Evolutionary conservation across 2,329 filamentous ascomycete genomes (phyloP).

Genomic region (Alternaria brassicicola): DNA sequence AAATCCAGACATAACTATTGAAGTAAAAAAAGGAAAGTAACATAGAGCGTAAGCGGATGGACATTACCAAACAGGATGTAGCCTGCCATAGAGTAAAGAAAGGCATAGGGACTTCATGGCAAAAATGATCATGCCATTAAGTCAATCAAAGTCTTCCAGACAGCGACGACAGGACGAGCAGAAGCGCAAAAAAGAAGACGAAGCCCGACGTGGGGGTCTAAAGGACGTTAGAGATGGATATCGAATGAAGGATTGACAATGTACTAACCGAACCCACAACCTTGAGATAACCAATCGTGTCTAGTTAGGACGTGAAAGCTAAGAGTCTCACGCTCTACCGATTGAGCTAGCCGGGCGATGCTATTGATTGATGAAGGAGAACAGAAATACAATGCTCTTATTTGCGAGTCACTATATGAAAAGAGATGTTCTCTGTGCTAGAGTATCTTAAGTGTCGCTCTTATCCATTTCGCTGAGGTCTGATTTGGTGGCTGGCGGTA

Average conservation of each 20-base stretch:
- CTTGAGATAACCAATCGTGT: slow-evolving; percentile 22
- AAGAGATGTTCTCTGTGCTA: too few relatives aligned
- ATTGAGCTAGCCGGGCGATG: slow-evolving; percentile 40
- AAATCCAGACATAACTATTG: too few relatives aligned
- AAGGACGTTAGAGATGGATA: too few relatives aligned
- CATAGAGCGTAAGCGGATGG: too few relatives aligned
- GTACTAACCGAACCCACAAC: slow-evolving; percentile 20
- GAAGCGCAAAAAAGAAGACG: background rate
- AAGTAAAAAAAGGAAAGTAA: too few relatives aligned
- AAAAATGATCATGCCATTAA: background rate
- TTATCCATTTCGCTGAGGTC: background rate
- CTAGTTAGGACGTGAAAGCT: slow-evolving; percentile 20
- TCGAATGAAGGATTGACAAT: too few relatives aligned
- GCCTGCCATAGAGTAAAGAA: too few relatives aligned
- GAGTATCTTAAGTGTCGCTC: too few relatives aligned
- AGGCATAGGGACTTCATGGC: background rate
- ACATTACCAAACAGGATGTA: background rate
- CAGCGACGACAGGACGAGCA: background rate
- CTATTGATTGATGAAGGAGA: slow-evolving; percentile 5
- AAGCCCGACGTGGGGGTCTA: slow-evolving; percentile 20
- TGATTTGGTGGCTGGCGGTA: background rate
- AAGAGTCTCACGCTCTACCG: slow-evolving; percentile 53
- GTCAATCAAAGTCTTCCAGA: background rate
- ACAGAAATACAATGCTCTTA: accelerated
- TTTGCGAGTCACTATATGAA: accelerated